These are phyloP conservation scores for Penicillium diatomitis DNA, from an alignment of 495 filamentous ascomycete species.

Conservation along the genomic window DNA sequence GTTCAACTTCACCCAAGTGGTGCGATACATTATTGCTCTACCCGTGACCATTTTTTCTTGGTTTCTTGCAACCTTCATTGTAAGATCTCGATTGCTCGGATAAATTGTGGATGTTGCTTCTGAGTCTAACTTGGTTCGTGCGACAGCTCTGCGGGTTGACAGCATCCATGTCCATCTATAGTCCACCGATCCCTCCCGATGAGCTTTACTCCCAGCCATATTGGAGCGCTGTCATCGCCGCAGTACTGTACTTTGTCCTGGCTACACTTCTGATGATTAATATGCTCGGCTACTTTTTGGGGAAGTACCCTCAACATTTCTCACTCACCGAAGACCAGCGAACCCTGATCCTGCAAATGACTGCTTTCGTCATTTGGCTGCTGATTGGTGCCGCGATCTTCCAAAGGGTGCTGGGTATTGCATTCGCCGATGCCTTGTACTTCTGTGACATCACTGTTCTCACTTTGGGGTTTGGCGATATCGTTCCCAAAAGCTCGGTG, in stretches of 20 bases:
- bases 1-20: slow-evolving; percentile 71
- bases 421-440: slow-evolving; percentile 50
- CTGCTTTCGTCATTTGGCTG: slow-evolving; percentile 53
- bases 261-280: slow-evolving; percentile 61
- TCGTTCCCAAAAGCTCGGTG: slow-evolving; percentile 34
- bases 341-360: slow-evolving; percentile 57
- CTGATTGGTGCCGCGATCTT: slow-evolving; percentile 52
- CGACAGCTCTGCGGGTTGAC: slow-evolving; percentile 51
- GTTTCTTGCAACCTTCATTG: slow-evolving; percentile 57
- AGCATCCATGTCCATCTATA: slow-evolving; percentile 50
- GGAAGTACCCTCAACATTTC: slow-evolving; percentile 71
- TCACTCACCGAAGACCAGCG: slow-evolving; percentile 63
- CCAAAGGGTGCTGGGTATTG: slow-evolving; percentile 35
- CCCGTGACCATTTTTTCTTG: slow-evolving; percentile 60
- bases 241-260: slow-evolving; percentile 54
- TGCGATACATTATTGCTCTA: slow-evolving; percentile 71
- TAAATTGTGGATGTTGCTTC: neutral
- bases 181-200: slow-evolving; percentile 45
- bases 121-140: neutral
- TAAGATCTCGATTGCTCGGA: slow-evolving; percentile 26
- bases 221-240: slow-evolving; percentile 68
- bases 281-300: slow-evolving; percentile 68
- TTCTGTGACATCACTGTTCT: slow-evolving; percentile 59
- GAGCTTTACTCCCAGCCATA: slow-evolving; percentile 65
- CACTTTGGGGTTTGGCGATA: slow-evolving; percentile 58